Percentiles rank a stretch among this genome's conserved stretches.
Evolutionary conservation across 148 eudicot genomes (phyloP).

Genomic region (Rhododendron simsii): DNA sequence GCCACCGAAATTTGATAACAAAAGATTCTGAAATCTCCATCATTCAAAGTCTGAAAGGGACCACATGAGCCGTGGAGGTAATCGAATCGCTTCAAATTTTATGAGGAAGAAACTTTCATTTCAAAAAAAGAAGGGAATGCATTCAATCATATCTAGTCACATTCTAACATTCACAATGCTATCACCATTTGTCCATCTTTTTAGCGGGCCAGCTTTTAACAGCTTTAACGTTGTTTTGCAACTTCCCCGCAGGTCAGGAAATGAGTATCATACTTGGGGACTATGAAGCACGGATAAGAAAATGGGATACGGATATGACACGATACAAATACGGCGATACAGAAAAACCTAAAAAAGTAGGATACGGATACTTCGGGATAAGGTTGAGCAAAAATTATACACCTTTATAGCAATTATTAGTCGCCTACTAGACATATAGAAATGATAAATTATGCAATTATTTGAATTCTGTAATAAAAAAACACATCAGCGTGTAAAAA

Average conservation of each 20-base stretch:
- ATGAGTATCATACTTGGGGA: not conserved
- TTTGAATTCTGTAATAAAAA: too few species aligned
- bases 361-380: too few species aligned
- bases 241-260: not conserved
- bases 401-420: too few species aligned
- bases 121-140: not conserved
- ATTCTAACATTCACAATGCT: not conserved
- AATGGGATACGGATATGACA: too few species aligned
- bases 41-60: not conserved
- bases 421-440: too few species aligned
- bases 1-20: not conserved
- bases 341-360: too few species aligned
- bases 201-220: not conserved
- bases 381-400: too few species aligned
- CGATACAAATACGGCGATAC: too few species aligned
- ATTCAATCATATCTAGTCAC: not conserved
- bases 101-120: not conserved
- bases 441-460: too few species aligned
- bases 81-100: not conserved
- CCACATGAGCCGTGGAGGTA: not conserved
- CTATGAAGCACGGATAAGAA: too few species aligned
- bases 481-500: too few species aligned
- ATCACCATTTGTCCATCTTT: not conserved
- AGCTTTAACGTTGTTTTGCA: not conserved
- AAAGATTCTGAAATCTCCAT: not conserved